Conservation (phyloP, 768 basidiomycete species). For the Mycena floridula region DNA sequence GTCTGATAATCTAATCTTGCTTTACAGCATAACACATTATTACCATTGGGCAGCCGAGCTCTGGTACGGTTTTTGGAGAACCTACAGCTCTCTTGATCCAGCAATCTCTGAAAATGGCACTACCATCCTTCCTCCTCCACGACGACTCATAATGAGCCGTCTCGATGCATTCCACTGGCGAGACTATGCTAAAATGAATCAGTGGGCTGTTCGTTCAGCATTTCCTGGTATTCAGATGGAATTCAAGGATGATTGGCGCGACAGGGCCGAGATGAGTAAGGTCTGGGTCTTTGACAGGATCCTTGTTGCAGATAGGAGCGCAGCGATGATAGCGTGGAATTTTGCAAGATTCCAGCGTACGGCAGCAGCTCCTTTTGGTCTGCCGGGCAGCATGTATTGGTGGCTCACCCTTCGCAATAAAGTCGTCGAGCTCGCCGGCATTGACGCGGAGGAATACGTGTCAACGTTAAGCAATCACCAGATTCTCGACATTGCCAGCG, state of each 20-base stretch:
- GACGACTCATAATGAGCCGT: slow-evolving; percentile 72
- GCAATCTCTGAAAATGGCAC: slow-evolving; percentile 58
- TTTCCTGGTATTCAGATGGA: slow-evolving; percentile 82
- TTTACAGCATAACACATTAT: slow-evolving; percentile 75
- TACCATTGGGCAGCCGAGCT: slow-evolving; percentile 94
- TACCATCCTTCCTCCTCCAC: slow-evolving; percentile 66
- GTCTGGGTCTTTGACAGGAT: slow-evolving; percentile 85
- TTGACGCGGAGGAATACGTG: slow-evolving; percentile 36
- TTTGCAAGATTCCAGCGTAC: slow-evolving; percentile 70
- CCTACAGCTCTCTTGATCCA: slow-evolving; percentile 78
- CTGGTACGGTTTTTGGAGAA: slow-evolving; percentile 88
- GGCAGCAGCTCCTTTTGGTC: slow-evolving; percentile 65
- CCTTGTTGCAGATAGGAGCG: slow-evolving; percentile 79
- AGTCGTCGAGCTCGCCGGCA: slow-evolving; percentile 65
- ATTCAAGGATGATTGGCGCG: slow-evolving; percentile 78
- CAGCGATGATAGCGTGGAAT: slow-evolving; percentile 67
- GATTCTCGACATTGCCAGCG: neutral
- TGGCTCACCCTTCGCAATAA: slow-evolving; percentile 76
- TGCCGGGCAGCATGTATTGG: slow-evolving; percentile 77
- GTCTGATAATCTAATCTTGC: slow-evolving; percentile 3
- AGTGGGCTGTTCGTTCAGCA: slow-evolving; percentile 72
- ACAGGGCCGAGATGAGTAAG: slow-evolving; percentile 62
- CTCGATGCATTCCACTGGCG: slow-evolving; percentile 77
- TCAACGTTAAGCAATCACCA: slow-evolving; percentile 24
- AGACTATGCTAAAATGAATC: slow-evolving; percentile 89